Evolutionary conservation across 148 eudicot species (phyloP).

Genomic region (Beta vulgaris): DNA sequence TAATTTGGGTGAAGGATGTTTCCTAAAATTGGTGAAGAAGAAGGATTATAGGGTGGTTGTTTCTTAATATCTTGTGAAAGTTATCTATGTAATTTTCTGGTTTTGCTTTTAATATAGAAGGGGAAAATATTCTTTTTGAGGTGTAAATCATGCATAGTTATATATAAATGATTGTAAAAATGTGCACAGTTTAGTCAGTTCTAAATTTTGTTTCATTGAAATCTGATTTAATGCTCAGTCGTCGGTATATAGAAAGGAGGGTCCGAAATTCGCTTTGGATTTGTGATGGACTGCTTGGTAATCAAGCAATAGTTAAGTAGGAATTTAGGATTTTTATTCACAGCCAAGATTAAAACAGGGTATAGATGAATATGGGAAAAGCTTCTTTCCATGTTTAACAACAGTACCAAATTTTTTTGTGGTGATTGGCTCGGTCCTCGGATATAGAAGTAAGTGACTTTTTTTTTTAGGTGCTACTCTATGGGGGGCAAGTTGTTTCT

Average conservation of each 20-base stretch:
- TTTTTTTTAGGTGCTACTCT: conserved; percentile 54
- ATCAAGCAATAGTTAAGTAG: conserved; percentile 7
- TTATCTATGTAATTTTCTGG: neutral
- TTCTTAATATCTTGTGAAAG: neutral
- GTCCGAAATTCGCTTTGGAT: neutral
- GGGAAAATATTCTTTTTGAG: too few relatives aligned
- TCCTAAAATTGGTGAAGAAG: neutral
- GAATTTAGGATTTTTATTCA: neutral
- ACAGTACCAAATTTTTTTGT: too few relatives aligned
- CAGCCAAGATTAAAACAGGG: neutral
- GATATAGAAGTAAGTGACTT: neutral
- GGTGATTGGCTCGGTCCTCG: too few relatives aligned
- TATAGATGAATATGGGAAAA: neutral
- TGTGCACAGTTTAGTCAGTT: neutral
- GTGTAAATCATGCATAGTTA: too few relatives aligned
- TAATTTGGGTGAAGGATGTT: neutral
- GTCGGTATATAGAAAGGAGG: too few relatives aligned
- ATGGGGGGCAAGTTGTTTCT: conserved; percentile 73
- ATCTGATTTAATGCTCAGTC: neutral
- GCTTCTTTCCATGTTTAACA: too few relatives aligned
- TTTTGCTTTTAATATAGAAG: neutral
- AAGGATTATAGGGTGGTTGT: neutral
- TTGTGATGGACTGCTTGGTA: conserved; percentile 5
- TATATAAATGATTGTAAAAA: too few relatives aligned
- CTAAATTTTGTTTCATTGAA: neutral